A percentile compares a stretch with the other conserved stretches of the same genome.
Evolutionary conservation across 2,329 filamentous ascomycete species (phyloP).

Genomic region (Ceratocystis lukuohia): DNA sequence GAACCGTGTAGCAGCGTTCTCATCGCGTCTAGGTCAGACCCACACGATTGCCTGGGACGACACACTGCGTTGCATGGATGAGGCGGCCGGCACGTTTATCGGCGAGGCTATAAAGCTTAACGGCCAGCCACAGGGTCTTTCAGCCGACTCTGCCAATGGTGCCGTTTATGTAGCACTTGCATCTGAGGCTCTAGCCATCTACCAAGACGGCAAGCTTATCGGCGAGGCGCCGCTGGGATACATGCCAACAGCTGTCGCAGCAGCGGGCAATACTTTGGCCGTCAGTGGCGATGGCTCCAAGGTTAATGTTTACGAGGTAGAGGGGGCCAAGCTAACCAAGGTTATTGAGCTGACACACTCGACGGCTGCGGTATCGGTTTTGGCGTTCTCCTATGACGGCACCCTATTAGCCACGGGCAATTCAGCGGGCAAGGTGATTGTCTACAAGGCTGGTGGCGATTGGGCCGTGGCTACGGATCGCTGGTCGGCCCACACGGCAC

Average conservation of each 20-base stretch:
- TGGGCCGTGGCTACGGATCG: conserved; percentile 65
- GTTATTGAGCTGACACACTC: conserved; percentile 50
- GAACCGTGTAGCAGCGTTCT: conserved; percentile 71
- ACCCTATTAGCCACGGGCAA: conserved; percentile 69
- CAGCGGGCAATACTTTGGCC: conserved; percentile 53
- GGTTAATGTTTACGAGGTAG: conserved; percentile 53
- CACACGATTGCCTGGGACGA: conserved; percentile 94
- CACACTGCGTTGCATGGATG: conserved; percentile 65
- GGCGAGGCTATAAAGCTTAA: conserved; percentile 54
- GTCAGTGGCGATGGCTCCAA: conserved; percentile 62
- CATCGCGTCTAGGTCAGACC: conserved; percentile 47
- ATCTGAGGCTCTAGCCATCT: conserved; percentile 35
- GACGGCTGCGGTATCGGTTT: conserved; percentile 57
- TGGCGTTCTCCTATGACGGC: conserved; percentile 76
- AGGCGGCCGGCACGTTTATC: conserved; percentile 60
- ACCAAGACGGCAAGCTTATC: conserved; percentile 47
- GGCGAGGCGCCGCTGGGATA: conserved; percentile 47
- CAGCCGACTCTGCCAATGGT: conserved; percentile 35
- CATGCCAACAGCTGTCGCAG: conserved; percentile 58
- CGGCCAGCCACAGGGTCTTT: conserved; percentile 68
- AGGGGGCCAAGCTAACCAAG: conserved; percentile 42
- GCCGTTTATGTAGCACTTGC: conserved; percentile 47
- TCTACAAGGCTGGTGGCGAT: conserved; percentile 40
- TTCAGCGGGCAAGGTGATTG: conserved; percentile 72
- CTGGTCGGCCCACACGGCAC: conserved; percentile 48